A percentile compares a stretch with the other conserved stretches of the same genome.
phyloP scores from a whole-genome alignment of 148 eudicot genomes.

The Rhododendron ferrugineum region DNA sequence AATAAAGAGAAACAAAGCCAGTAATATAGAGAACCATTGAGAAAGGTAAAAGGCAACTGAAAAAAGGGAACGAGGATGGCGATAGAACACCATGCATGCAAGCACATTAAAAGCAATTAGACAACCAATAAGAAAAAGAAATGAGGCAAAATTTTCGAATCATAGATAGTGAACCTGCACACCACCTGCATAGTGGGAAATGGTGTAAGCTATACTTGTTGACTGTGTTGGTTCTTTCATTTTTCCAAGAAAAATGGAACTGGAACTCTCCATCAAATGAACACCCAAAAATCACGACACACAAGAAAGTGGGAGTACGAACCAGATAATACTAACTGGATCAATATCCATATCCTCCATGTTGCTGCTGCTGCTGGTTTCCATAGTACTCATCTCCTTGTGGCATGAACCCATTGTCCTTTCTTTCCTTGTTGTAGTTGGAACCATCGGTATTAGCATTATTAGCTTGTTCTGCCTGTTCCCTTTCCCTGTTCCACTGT shows the following conservation, averaged over 20 bases:
- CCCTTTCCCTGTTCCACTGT: constrained; percentile 94
- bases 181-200: constrained; percentile 80
- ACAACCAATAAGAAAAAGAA: background rate
- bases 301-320: constrained; percentile 28
- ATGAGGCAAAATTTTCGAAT: constrained; percentile 14
- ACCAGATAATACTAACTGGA: constrained; percentile 32
- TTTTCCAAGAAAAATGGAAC: background rate
- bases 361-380: constrained; percentile 26
- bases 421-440: constrained; percentile 16
- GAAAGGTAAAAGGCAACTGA: background rate
- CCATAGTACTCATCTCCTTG: constrained; percentile 31
- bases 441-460: constrained; percentile 20
- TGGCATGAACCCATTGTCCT: constrained; percentile 15
- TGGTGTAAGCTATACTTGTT: constrained; percentile 41
- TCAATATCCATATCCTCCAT: constrained; percentile 39
- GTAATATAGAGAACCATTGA: background rate
- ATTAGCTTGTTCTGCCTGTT: constrained; percentile 43
- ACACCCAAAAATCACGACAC: background rate
- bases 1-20: background rate
- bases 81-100: background rate
- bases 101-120: background rate
- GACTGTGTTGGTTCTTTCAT: constrained; percentile 11
- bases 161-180: constrained; percentile 74
- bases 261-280: background rate
- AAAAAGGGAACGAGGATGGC: background rate